Percentiles rank a stretch among this genome's conserved stretches.
Conservation (phyloP, 2,329 filamentous ascomycete species). For the Byssothecium circinans region DNA sequence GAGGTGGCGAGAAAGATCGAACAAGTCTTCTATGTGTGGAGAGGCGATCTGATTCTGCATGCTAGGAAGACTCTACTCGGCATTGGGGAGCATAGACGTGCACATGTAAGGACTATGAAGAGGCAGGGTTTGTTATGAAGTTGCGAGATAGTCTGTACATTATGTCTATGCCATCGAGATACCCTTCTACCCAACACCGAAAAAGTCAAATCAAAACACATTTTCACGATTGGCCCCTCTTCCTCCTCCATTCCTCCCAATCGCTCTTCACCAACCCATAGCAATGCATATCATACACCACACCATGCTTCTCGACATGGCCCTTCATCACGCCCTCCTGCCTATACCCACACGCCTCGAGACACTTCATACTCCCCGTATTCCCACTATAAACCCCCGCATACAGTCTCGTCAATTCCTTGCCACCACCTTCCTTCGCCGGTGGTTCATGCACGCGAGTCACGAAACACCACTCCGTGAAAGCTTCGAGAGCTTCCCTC, state of each 20-base stretch:
- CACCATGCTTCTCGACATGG: conserved; percentile 40
- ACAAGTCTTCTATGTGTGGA: conserved; percentile 27
- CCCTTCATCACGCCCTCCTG: conserved; percentile 42
- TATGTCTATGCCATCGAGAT: neutral
- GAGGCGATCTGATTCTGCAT: conserved; percentile 31
- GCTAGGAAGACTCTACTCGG: conserved; percentile 21
- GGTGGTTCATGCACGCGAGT: conserved; percentile 7
- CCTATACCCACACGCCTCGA: conserved; percentile 43
- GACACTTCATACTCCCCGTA: conserved; percentile 29
- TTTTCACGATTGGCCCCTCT: neutral
- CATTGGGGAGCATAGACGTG: conserved; percentile 25
- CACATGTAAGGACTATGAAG: conserved; percentile 33
- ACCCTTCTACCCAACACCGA: neutral
- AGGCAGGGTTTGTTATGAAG: conserved; percentile 27
- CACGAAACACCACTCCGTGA: conserved; percentile 40
- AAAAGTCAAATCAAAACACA: neutral
- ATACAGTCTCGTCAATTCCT: conserved; percentile 32
- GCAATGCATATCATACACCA: conserved; percentile 33
- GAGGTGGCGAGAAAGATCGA: conserved; percentile 31
- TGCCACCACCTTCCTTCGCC: conserved; percentile 12
- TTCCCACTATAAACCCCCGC: conserved; percentile 37
- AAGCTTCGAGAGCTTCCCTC: conserved; percentile 35
- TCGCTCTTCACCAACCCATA: conserved; percentile 40
- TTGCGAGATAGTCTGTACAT: neutral
- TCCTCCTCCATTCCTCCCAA: conserved; percentile 24